phyloP scores from a whole-genome alignment of 2,329 filamentous ascomycete species.

The Epichloe amarillans region DNA sequence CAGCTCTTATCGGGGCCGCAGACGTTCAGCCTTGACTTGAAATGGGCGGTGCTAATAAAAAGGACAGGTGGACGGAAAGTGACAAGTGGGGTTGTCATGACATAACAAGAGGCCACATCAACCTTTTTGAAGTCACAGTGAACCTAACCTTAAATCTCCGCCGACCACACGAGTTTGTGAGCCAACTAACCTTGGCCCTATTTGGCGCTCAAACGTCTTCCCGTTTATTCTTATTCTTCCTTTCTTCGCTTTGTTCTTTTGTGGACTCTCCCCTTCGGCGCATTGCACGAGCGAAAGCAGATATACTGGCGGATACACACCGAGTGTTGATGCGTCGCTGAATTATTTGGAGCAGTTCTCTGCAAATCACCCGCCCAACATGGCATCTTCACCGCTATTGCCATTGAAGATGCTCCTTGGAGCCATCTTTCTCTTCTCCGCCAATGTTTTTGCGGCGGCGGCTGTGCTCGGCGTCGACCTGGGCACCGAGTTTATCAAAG shows the following conservation, averaged over 20 bases:
- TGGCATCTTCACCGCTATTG: slow-evolving; percentile 22
- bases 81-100: slow-evolving; percentile 5
- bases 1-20: slow-evolving; percentile 4
- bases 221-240: no score
- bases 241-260: no score
- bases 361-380: slow-evolving; percentile 15
- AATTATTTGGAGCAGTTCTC: slow-evolving; percentile 3
- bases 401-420: slow-evolving; percentile 26
- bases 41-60: not conserved
- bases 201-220: no score
- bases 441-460: slow-evolving; percentile 40
- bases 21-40: not conserved
- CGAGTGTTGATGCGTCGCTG: not conserved
- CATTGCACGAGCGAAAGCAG: not conserved
- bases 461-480: slow-evolving; percentile 88
- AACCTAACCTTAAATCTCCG: not conserved
- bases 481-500: slow-evolving; percentile 95
- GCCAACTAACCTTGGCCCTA: not conserved
- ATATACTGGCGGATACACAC: not conserved
- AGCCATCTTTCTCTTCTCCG: slow-evolving; percentile 22
- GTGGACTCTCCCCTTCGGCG: not conserved
- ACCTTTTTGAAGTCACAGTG: slow-evolving; percentile 10
- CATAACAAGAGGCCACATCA: slow-evolving; percentile 22
- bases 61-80: slow-evolving; percentile 1
- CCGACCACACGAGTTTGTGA: not conserved